Conservation (phyloP, 192 early-diverging fungal genomes). For the Chytriomyces sp. region DNA sequence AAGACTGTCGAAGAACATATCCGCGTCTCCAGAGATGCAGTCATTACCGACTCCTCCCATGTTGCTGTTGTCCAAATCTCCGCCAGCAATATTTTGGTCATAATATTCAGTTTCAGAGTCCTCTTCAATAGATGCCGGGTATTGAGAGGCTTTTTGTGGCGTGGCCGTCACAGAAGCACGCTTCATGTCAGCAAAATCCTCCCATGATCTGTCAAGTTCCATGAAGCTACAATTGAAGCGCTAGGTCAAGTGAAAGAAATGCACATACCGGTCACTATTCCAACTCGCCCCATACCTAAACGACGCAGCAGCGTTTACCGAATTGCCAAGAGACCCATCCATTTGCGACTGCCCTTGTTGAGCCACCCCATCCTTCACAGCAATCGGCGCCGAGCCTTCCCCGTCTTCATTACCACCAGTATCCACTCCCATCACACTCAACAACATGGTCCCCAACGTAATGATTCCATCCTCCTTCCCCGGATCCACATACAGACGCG, state of each 20-base stretch:
- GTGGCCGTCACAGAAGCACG: neutral
- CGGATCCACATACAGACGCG: neutral
- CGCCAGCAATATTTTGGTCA: neutral
- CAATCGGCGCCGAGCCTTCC: neutral
- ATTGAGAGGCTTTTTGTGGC: neutral
- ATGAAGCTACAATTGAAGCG: neutral
- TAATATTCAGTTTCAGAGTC: conserved; percentile 2
- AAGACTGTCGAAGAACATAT: conserved; percentile 24
- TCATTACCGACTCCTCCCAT: neutral
- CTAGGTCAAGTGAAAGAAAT: neutral
- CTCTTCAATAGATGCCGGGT: neutral
- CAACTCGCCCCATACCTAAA: neutral
- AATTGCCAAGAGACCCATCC: neutral
- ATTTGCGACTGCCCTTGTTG: too few species aligned
- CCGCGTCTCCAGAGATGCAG: conserved; percentile 6
- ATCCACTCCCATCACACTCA: neutral
- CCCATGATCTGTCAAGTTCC: conserved; percentile 13
- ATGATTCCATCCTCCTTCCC: conserved; percentile 5
- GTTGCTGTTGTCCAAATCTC: neutral
- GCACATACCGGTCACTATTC: neutral
- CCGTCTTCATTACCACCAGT: neutral
- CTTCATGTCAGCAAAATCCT: conserved; percentile 11
- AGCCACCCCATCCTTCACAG: neutral
- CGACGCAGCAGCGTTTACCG: neutral
- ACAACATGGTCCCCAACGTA: neutral